Evolutionary conservation across 169 alveolate genomes (phyloP).

Genomic region (Plasmodium yoelii): DNA sequence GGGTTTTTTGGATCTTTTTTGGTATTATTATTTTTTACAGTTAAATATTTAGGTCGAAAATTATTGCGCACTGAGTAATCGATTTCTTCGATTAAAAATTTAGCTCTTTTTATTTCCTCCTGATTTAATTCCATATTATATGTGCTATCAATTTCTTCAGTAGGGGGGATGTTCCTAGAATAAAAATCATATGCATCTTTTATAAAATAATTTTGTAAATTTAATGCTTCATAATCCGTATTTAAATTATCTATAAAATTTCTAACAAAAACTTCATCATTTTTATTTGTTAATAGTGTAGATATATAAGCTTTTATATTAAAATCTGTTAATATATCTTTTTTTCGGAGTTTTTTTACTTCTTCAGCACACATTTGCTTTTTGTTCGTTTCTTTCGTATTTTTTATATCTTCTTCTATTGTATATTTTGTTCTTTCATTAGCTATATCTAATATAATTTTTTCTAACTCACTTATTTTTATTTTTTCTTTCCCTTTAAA

Average conservation of each 20-base stretch:
- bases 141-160: slow-evolving; percentile 16
- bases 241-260: slow-evolving; percentile 44
- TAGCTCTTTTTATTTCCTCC: slow-evolving; percentile 61
- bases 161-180: slow-evolving; percentile 59
- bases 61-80: slow-evolving; percentile 66
- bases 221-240: slow-evolving; percentile 33
- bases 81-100: slow-evolving; percentile 71
- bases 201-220: slow-evolving; percentile 25
- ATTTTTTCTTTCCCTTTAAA: slow-evolving; percentile 64
- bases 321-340: slow-evolving; percentile 49
- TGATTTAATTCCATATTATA: slow-evolving; percentile 35
- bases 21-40: slow-evolving; percentile 1
- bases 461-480: slow-evolving; percentile 45
- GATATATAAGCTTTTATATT: slow-evolving; percentile 66
- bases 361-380: not conserved
- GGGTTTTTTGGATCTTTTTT: slow-evolving; percentile 29
- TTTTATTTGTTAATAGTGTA: slow-evolving; percentile 50
- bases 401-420: not conserved
- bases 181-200: slow-evolving; percentile 73
- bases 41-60: slow-evolving; percentile 33
- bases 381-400: not conserved
- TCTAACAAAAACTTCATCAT: slow-evolving; percentile 39
- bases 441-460: slow-evolving; percentile 19
- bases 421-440: slow-evolving; percentile 7
- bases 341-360: slow-evolving; percentile 2